These are phyloP conservation scores for Effrenium voratum DNA, from an alignment of 73 alveolate genomes.

Conservation along the genomic window DNA sequence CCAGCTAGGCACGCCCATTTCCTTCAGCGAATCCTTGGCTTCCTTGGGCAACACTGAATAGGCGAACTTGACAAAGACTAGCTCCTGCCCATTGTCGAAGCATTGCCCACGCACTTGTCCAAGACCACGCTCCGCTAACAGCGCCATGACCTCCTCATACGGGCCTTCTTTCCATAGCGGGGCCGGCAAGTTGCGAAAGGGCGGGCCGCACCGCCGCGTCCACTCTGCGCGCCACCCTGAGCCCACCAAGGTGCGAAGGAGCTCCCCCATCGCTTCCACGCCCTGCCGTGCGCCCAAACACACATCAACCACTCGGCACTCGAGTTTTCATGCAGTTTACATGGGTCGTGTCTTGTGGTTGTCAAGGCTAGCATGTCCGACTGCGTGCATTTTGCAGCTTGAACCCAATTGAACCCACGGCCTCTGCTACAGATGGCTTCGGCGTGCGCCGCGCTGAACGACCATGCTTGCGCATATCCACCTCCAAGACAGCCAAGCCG, in stretches of 20 bases:
- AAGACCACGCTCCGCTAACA: background rate
- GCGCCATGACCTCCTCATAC: background rate
- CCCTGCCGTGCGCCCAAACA: background rate
- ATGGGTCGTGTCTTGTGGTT: too few relatives aligned
- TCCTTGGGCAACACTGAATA: background rate
- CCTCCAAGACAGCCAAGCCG: constrained; percentile 11
- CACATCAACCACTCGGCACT: background rate
- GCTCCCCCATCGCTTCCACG: background rate
- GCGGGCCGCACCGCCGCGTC: background rate
- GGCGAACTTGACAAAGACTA: background rate
- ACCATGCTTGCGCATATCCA: background rate
- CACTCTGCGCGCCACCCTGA: background rate
- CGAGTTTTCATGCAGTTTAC: too few relatives aligned
- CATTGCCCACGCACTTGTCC: background rate
- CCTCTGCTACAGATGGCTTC: background rate
- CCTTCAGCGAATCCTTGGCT: background rate
- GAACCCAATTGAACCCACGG: too few relatives aligned
- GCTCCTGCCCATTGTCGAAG: background rate
- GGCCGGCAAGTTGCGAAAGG: background rate
- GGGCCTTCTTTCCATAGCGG: background rate
- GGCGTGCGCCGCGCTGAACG: background rate
- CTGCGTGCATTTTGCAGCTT: background rate
- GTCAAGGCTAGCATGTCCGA: too few relatives aligned
- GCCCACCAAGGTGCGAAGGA: background rate
- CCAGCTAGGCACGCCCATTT: constrained; percentile 14